Percentiles rank a stretch among this genome's conserved stretches.
These are phyloP conservation scores for Apocynum venetum DNA, from an alignment of 257 asterid species.

Conservation along the genomic window DNA sequence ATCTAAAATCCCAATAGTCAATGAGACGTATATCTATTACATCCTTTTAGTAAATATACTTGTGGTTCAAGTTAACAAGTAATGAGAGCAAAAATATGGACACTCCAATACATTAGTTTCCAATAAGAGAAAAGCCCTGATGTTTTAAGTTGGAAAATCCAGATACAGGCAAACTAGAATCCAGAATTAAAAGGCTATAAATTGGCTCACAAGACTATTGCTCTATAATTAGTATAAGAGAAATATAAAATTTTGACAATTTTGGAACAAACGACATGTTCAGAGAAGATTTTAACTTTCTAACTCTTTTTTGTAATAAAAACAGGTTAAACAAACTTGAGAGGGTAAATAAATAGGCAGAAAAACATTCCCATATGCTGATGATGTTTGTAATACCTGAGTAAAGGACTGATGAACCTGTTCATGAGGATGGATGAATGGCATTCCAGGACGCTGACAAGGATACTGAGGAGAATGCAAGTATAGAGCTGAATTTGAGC, in stretches of 20 bases:
- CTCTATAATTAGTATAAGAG: not conserved
- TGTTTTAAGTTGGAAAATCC: not conserved
- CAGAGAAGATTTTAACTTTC: not conserved
- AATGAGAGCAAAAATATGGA: not conserved
- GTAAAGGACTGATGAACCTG: constrained; percentile 72
- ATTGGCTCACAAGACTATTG: not conserved
- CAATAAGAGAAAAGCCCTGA: not conserved
- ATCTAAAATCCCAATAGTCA: not conserved
- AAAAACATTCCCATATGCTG: not conserved
- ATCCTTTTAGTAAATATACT: not conserved
- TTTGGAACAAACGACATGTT: not conserved
- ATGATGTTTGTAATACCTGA: constrained; percentile 51
- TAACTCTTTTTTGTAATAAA: not conserved
- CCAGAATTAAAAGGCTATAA: not conserved
- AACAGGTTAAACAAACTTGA: not conserved
- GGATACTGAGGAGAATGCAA: constrained; percentile 78
- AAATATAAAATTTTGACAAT: not conserved
- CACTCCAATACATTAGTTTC: too few species aligned
- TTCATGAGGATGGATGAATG: constrained; percentile 76
- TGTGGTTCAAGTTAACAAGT: not conserved
- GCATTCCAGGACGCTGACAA: constrained; percentile 77
- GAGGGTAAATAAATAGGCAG: not conserved
- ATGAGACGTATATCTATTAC: not conserved
- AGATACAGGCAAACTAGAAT: not conserved
- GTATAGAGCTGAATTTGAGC: constrained; percentile 53